Conservation (phyloP, 129 eudicot genomes). For the Tagetes patula region DNA sequence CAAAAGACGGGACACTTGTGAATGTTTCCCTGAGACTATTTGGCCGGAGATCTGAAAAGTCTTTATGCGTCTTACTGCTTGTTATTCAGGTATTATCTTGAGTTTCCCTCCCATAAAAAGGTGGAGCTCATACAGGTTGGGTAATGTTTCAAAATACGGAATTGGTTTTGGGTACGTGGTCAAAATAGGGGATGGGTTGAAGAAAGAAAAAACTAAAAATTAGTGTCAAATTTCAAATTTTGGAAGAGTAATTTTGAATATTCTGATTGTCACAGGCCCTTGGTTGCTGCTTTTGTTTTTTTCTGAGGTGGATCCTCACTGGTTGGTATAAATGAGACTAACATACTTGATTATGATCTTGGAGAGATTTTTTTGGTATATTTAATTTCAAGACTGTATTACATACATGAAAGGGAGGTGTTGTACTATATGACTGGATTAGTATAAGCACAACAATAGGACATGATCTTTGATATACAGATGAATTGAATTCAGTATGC, state of each 20-base stretch:
- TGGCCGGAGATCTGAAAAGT: constrained; percentile 79
- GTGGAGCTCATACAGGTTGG: neutral
- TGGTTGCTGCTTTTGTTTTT: constrained; percentile 84
- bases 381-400: neutral
- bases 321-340: constrained; percentile 91
- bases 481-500: constrained; percentile 8
- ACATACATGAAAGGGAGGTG: constrained; percentile 17
- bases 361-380: neutral
- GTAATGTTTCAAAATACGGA: too few relatives aligned
- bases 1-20: constrained; percentile 95
- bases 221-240: too few relatives aligned
- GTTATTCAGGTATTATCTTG: constrained; percentile 64
- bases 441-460: neutral
- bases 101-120: constrained; percentile 1
- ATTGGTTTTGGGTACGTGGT: too few relatives aligned
- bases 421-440: constrained; percentile 26
- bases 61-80: constrained; percentile 74
- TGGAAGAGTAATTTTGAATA: neutral
- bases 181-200: too few relatives aligned
- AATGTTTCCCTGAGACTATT: constrained; percentile 69
- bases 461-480: constrained; percentile 3
- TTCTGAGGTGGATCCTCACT: constrained; percentile 87
- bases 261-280: constrained; percentile 50
- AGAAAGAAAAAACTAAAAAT: too few relatives aligned
- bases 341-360: neutral